Base-by-base conservation (phyloP, 2,329 filamentous ascomycete genomes). In the Arachnomyces sp. region DNA sequence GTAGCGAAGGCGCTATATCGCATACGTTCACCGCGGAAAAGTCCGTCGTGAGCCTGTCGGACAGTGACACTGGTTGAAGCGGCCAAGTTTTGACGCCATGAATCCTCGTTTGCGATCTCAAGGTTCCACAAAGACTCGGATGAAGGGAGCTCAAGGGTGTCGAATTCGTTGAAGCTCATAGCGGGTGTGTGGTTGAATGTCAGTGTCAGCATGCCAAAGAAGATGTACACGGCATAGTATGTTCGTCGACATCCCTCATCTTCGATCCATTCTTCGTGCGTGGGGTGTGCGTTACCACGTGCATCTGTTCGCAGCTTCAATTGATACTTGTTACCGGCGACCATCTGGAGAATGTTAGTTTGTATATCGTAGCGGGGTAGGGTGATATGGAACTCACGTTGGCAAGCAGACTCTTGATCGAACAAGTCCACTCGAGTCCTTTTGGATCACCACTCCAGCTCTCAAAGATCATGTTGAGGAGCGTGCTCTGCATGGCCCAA, bases 381-480 rank as follows among this genome's bases (percentile, higher is more conserved):
- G 31, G 28, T 28, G 31, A 20, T 6, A 39, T n/a, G n/a, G 25
- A 36, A 54, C 64, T 55, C 59, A 69, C 66, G 66, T 96, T 96
- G 50, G 90, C 90, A 36, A 98, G 77, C 30, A 96, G 74, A 71
- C 88, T 94, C 76, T 96, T 96, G 67, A 98, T 96, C 2, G 92
- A 96, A 64, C 90, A 96, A 28, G 92, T 89, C 92, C 92, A 98
- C 64, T 98, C 92, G 2, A 98, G 74, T 29, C 92, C 92, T 66
- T 95, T 96, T 28, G 92, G 84, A 57, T 96, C 92, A 55, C 92
- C 92, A 61, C 92, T 96, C 92, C 92, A 98, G 71, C 89, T 96
- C 40, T 92, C 88, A 61, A 98, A 96, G 50, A 95, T 82, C 92
- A 96, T 96, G 72, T 98, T 98, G 43, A 98, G 72, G 39, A 98